A percentile compares a stretch with the other conserved stretches of the same genome.
Conservation (phyloP, 148 eudicot genomes). For the Fagopyrum esculentum region DNA sequence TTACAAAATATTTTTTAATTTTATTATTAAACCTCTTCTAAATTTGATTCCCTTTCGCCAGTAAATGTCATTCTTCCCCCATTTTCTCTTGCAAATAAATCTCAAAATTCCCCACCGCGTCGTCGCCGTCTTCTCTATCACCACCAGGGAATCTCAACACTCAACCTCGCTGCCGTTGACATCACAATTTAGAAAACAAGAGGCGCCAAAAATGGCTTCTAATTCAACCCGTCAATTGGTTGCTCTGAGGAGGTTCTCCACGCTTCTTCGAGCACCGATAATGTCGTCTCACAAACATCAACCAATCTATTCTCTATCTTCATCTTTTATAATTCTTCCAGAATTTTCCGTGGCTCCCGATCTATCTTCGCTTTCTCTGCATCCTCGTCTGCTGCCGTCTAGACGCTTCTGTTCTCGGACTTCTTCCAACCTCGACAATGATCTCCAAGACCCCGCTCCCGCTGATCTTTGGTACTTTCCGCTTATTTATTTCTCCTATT, state of each 20-base stretch:
- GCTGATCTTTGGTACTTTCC: slow-evolving; percentile 46
- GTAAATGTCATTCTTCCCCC: neutral
- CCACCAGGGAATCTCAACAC: neutral
- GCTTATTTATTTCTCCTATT: neutral
- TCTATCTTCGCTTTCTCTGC: neutral
- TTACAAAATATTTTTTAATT: no score
- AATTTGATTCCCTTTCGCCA: neutral
- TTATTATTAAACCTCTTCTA: neutral
- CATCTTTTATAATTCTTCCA: slow-evolving; percentile 15
- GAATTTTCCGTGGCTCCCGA: slow-evolving; percentile 17
- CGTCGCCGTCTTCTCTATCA: neutral
- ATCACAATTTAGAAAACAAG: neutral
- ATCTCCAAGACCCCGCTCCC: slow-evolving; percentile 38
- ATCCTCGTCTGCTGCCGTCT: slow-evolving; percentile 13
- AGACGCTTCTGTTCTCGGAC: slow-evolving; percentile 38
- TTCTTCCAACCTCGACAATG: slow-evolving; percentile 25
- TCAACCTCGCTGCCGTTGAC: neutral
- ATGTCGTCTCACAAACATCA: slow-evolving; percentile 3
- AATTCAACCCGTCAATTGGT: slow-evolving; percentile 11
- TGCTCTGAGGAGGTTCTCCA: slow-evolving; percentile 21
- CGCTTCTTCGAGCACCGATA: slow-evolving; percentile 22
- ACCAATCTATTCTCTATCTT: neutral
- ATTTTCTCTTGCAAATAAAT: neutral
- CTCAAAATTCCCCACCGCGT: neutral
- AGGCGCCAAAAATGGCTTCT: slow-evolving; percentile 16